Evolutionary conservation across 2,329 filamentous ascomycete genomes (phyloP).

Genomic region (Esteya vermicola): DNA sequence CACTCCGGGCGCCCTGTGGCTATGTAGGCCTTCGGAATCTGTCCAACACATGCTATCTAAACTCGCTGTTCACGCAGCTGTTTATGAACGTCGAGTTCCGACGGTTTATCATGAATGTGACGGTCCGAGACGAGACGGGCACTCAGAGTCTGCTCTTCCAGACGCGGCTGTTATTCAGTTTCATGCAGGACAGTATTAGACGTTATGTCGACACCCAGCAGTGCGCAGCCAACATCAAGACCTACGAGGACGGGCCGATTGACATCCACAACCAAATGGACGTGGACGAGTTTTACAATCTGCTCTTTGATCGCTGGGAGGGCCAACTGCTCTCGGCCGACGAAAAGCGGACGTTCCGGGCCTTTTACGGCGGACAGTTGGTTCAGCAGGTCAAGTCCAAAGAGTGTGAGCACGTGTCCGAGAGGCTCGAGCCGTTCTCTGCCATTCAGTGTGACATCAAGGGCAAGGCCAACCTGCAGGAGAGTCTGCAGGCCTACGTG

Average conservation of each 20-base stretch:
- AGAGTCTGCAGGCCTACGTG: constrained; percentile 89
- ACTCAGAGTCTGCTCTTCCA: constrained; percentile 58
- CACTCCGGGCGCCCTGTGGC: constrained; percentile 61
- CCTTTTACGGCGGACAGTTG: constrained; percentile 81
- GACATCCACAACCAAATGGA: constrained; percentile 92
- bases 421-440: constrained; percentile 78
- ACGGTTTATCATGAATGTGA: constrained; percentile 60
- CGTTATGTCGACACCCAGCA: constrained; percentile 59
- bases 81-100: constrained; percentile 92
- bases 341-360: constrained; percentile 60
- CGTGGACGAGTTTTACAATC: constrained; percentile 93
- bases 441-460: constrained; percentile 95
- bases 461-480: constrained; percentile 68
- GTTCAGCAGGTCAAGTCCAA: constrained; percentile 93
- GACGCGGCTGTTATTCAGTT: constrained; percentile 69
- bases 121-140: constrained; percentile 36
- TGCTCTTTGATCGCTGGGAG: constrained; percentile 86
- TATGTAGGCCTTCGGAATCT: constrained; percentile 87
- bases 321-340: constrained; percentile 54
- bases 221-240: constrained; percentile 64
- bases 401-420: constrained; percentile 87
- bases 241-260: constrained; percentile 68
- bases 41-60: constrained; percentile 94
- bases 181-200: constrained; percentile 70
- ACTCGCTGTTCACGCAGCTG: constrained; percentile 84